Base-by-base conservation (phyloP, 495 filamentous ascomycete genomes). In the Daldinia grandis region DNA sequence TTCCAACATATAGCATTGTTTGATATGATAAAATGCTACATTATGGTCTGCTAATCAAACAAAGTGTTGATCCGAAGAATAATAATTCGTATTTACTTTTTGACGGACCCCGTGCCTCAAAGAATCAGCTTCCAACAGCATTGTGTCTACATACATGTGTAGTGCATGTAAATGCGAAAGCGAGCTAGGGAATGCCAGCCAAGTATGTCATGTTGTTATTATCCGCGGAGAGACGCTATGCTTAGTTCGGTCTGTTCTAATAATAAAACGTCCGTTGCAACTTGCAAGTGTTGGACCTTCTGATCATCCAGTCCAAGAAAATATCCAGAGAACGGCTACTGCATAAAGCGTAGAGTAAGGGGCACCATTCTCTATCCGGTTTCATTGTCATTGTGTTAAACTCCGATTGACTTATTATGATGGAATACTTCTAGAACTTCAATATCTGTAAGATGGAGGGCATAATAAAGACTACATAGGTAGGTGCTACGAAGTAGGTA, bases 211-310 rank as follows among this genome's bases (percentile, higher is more conserved):
- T 21, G 9, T 2, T 47, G n/a, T 44, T 44, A 44, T 17, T 44
- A 17, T 44, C 40, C 40, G 40, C n/a, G 5, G 25, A 37, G 31
- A 33, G 24, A 59, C 63, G 55, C 58, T 57, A 60, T 61, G 37
- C 49, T 55, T 61, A 47, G 57, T 37, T 49, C n/a, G 38, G 49
- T 19, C 35, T 17, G 14, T 58, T 58, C 64, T 62, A 62, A 68
- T 68, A 61, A 62, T 69, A 69, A 49, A 66, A 58, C 9, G 19
- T 54, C 62, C 21, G 50, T 44, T 28, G 12, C 21, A 21, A 19
- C 30, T 33, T 24, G 15, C 40, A 44, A 49, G 31, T 37, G 50
- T 7, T 14, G 5, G 6, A 24, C 17, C 42, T 10, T 47, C 17
- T 24, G 15, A 47, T 47, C 42, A 21, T 24, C 8, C 19, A 47